These are phyloP conservation scores for Yamadazyma diddensiae DNA, from an alignment of 1,139 yeast genomes.

Conservation along the genomic window DNA sequence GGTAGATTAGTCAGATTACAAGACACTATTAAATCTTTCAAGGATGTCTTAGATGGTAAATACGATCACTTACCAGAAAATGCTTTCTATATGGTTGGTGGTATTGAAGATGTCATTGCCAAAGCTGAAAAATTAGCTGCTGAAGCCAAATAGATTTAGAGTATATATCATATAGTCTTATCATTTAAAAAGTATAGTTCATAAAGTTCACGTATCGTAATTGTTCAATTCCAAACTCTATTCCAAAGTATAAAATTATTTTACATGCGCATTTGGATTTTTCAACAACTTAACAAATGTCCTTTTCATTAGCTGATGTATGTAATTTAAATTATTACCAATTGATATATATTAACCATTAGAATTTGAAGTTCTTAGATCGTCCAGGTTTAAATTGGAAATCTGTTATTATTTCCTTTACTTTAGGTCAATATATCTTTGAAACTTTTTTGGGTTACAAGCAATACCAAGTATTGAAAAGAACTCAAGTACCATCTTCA, in stretches of 20 bases:
- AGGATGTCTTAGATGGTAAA: constrained; percentile 96
- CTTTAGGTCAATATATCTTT: constrained; percentile 71
- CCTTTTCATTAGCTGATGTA: constrained; percentile 15
- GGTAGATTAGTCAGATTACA: constrained; percentile 96
- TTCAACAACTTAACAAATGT: constrained; percentile 5
- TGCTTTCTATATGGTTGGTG: constrained; percentile 99
- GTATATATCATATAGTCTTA: constrained; percentile 10
- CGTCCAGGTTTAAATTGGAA: constrained; percentile 75
- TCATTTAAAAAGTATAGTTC: constrained; percentile 12
- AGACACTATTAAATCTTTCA: constrained; percentile 93
- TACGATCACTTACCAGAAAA: constrained; percentile 98
- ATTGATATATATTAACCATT: constrained; percentile 12
- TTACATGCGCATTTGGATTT: constrained; percentile 3
- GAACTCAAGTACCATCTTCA: constrained; percentile 57
- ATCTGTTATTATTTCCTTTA: constrained; percentile 65
- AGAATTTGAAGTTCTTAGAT: constrained; percentile 32
- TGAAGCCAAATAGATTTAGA: constrained; percentile 54
- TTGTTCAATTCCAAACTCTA: neutral
- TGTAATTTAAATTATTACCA: constrained; percentile 4
- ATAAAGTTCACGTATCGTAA: neutral
- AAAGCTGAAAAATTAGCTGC: constrained; percentile 99
- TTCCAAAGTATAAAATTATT: neutral
- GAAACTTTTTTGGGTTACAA: constrained; percentile 73
- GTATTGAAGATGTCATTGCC: constrained; percentile 96
- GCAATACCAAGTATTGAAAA: constrained; percentile 66